phyloP scores from a whole-genome alignment of 768 basidiomycete genomes.

The Auricularia sp. region DNA sequence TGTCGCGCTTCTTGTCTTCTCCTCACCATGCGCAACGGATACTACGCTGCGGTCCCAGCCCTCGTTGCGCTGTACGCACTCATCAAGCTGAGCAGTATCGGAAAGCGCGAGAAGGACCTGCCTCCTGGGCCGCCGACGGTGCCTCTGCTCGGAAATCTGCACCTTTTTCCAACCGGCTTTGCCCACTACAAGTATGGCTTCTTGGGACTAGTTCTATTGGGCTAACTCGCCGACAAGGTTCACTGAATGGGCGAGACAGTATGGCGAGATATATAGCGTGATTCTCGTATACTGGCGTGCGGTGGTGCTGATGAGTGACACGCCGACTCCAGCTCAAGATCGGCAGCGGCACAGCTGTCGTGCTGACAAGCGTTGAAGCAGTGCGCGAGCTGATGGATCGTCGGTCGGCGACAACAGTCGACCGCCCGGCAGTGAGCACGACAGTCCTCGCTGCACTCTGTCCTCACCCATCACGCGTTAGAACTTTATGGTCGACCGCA shows the following conservation, averaged over 20 bases:
- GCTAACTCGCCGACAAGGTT: conserved; percentile 12
- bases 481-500: conserved; percentile 13
- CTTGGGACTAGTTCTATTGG: not conserved
- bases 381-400: conserved; percentile 23
- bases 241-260: conserved; percentile 20
- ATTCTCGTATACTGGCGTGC: not conserved
- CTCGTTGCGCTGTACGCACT: not conserved
- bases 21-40: not conserved
- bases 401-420: conserved; percentile 15
- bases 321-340: conserved; percentile 14
- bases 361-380: conserved; percentile 15
- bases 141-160: conserved; percentile 18
- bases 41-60: not conserved
- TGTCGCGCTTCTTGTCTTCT: too few relatives aligned
- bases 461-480: not conserved
- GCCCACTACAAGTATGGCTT: conserved; percentile 16
- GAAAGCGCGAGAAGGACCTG: not conserved
- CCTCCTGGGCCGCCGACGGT: conserved; percentile 16
- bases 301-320: conserved; percentile 6
- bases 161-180: conserved; percentile 14
- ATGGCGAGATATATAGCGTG: conserved; percentile 21
- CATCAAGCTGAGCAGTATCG: not conserved
- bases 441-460: too few relatives aligned
- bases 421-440: conserved; percentile 14
- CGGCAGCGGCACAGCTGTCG: conserved; percentile 15